A percentile compares a stretch with the other conserved stretches of the same genome.
Evolutionary conservation across 306 rosid species (phyloP).

Genomic region (Corylus heterophylla): DNA sequence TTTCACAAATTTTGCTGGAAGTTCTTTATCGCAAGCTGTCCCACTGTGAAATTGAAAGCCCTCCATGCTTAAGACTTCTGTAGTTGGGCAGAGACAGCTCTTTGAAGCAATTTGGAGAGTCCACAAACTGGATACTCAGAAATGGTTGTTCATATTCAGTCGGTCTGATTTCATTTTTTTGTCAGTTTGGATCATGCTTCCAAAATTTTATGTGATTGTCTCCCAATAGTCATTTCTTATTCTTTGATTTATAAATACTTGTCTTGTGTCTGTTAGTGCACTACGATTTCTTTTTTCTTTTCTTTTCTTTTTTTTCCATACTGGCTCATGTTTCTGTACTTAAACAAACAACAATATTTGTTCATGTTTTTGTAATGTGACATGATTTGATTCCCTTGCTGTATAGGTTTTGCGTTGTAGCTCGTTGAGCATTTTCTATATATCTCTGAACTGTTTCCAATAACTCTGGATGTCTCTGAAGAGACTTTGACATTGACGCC

Average conservation of each 20-base stretch:
- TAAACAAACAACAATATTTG: neutral
- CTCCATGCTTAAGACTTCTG: constrained; percentile 14
- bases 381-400: constrained; percentile 10
- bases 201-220: constrained; percentile 28
- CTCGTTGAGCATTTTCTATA: neutral
- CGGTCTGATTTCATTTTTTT: constrained; percentile 28
- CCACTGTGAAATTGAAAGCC: constrained; percentile 34
- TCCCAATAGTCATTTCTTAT: constrained; percentile 40
- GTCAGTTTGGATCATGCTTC: constrained; percentile 24
- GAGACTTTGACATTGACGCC: neutral
- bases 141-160: constrained; percentile 27
- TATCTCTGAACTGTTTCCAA: neutral
- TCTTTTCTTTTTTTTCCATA: neutral
- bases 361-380: constrained; percentile 7
- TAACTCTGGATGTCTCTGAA: neutral
- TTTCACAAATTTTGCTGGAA: constrained; percentile 30
- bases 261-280: constrained; percentile 5
- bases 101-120: constrained; percentile 22
- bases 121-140: constrained; percentile 22
- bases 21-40: constrained; percentile 30
- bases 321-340: neutral
- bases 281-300: neutral
- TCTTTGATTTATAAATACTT: constrained; percentile 17
- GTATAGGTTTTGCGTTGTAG: neutral
- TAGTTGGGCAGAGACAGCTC: constrained; percentile 17